Evolutionary conservation across 306 rosid genomes (phyloP).

Genomic region (Psophocarpus tetragonolobus): DNA sequence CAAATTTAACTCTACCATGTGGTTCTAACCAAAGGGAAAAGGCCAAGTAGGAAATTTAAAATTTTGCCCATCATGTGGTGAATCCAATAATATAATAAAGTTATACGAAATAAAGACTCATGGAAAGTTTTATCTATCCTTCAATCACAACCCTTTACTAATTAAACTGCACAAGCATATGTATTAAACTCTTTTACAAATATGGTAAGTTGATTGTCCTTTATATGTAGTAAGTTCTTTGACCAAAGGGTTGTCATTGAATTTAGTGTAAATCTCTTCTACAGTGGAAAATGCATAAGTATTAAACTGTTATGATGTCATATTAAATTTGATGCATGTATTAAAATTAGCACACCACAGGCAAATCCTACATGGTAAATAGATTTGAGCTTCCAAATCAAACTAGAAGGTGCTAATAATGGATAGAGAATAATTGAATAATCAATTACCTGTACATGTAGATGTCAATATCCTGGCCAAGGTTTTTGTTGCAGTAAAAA

Average conservation of each 20-base stretch:
- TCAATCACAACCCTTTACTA: no score
- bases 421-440: neutral
- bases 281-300: no score
- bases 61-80: neutral
- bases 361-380: neutral
- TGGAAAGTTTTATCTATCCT: no score
- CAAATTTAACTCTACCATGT: neutral
- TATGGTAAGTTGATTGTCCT: no score
- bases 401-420: neutral
- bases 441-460: slow-evolving; percentile 74
- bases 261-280: no score
- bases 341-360: neutral
- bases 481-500: slow-evolving; percentile 58
- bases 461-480: slow-evolving; percentile 56
- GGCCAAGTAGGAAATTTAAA: no score
- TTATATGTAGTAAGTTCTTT: no score
- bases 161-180: no score
- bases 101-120: no score
- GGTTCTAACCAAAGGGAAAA: neutral
- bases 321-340: neutral
- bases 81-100: neutral
- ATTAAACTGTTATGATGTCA: no score
- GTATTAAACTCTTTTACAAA: no score
- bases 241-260: no score
- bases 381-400: neutral